Evolutionary conservation across 2,329 filamentous ascomycete genomes (phyloP), one percentile per base, ranked within the genome.

Genomic region (Blumeria graminis): DNA sequence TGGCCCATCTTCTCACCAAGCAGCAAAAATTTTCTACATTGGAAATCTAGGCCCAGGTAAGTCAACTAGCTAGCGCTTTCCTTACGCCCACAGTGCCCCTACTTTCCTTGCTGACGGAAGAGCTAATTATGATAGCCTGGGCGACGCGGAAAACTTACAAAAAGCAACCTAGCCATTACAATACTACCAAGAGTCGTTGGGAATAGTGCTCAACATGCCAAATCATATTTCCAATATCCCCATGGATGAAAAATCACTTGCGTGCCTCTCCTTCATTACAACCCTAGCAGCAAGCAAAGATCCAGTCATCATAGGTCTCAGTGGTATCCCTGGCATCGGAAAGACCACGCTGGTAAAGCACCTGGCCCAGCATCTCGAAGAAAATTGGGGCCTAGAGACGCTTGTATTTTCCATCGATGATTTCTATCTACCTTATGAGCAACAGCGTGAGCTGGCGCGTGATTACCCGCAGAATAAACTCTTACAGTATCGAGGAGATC

Each of bases 301-400:
- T 11, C 46, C 46, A 11, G 9, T 56, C 10, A 39, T 56, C 7
- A 56, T 56, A 39, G 90, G 88, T 51, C 76, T 96, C 63, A 94
- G 93, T 63, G 90, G 89, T 59, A 80, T 94, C 33, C 90, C 95
- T 70, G 90, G 90, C 59, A 83, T 86, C 39, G 90, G 90, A 62
- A 95, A 96, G 72, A 93, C 89, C 3, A 93, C 89, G 11, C 76
- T 94, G 63, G 88, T 89, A 39, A 74, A 74, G 39, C 74, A 76
- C 4, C 76, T 94, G 46, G 75, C 72, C 58, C 62, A 68, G 3
- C 75, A 71, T n/a, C 71, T 82, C 46, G 9, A 45, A 8, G 69
- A 70, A 36, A 70, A 71, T 11, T 68, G 79, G 63, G 71, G 69
- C 38, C 70, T 82, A 10, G 70, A 72, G 45, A 76, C 76, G 1